Conservation (phyloP, 768 basidiomycete genomes). For the Aureoboletus auriporus region DNA sequence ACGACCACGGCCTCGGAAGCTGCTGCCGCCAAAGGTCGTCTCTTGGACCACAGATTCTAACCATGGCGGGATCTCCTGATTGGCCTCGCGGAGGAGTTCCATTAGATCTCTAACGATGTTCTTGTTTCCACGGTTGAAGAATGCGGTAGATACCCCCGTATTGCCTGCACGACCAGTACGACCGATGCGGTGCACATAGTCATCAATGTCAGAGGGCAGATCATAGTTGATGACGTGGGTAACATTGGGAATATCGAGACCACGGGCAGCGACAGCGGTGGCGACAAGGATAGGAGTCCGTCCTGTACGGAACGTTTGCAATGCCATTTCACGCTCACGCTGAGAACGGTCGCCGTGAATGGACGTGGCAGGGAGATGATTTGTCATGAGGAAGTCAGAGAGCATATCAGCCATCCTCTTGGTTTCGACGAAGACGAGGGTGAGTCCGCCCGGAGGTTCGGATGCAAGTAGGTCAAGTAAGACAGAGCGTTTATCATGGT, state of each 20-base stretch:
- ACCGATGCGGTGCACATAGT: conserved; percentile 98
- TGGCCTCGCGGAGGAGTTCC: conserved; percentile 92
- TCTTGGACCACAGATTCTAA: conserved; percentile 85
- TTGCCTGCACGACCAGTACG: conserved; percentile 99
- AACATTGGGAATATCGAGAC: conserved; percentile 98
- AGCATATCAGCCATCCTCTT: conserved; percentile 99
- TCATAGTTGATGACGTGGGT: conserved; percentile 99
- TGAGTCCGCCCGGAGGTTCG: conserved; percentile 66
- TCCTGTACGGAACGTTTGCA: conserved; percentile 93
- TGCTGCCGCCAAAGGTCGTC: conserved; percentile 58
- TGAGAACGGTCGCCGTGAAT: conserved; percentile 98
- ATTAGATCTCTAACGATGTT: conserved; percentile 90
- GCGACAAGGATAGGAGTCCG: conserved; percentile 96
- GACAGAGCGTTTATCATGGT: conserved; percentile 93
- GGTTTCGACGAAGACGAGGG: conserved; percentile 97
- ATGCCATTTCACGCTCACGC: conserved; percentile 93
- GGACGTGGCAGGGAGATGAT: conserved; percentile 86
- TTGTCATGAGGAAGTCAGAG: conserved; percentile 87
- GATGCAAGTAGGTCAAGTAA: conserved; percentile 90
- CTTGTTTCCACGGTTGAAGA: conserved; percentile 92
- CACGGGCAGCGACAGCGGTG: conserved; percentile 97
- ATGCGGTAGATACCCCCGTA: conserved; percentile 91
- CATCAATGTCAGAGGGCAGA: conserved; percentile 95
- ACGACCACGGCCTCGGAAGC: conserved; percentile 54
- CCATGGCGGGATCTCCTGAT: conserved; percentile 92